Evolutionary conservation across 2,329 filamentous ascomycete species (phyloP), one percentile per base, ranked within the genome.

Genomic region (Pezizomycotina sp.): DNA sequence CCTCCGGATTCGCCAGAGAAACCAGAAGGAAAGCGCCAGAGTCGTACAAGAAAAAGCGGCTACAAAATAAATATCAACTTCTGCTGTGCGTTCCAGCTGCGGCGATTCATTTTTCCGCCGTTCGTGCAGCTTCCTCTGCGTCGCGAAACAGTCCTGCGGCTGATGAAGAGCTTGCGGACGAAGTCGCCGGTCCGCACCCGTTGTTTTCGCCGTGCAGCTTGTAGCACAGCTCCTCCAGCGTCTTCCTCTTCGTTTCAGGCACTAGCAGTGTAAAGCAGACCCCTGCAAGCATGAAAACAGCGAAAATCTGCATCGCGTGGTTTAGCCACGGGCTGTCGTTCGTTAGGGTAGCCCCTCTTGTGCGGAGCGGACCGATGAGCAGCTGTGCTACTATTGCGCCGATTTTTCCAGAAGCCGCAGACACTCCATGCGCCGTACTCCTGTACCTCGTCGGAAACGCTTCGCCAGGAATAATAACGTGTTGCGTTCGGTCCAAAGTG

Each of bases 231-330:
- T 74, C 68, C 53, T 82, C 80, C 26, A 89, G 61, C 0, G 77
- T 81, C 54, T 71, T 64, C 1, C 75, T 66, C 60, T 77, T 82
- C 0, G 75, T 83, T 58, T 83, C 79, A 0, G 77, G 77, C 14
- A 84, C 72, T n/a, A 86, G 58, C 3, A 83, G 60, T 1, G 74
- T 73, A 2, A 71, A 70, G 29, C 80, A 57, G 29, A 69, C 67
- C 22, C 80, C 80, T 33, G 68, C 65, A 4, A 84, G 62, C 79
- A 83, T 84, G 62, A 86, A 83, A 6, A 81, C 62, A 0, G 77
- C 76, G 55, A 80, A 83, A 23, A 83, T 76, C 54, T 81, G 66
- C 61, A 86, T 73, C 23, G 84, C 67, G 38, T 76, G 71, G 54
- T 78, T 67, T 35, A 84, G 64, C 67, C 74, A 77, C 2, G 75